Conservation (phyloP, 1,139 yeast species). For the Lodderomyces parapsilosis region DNA sequence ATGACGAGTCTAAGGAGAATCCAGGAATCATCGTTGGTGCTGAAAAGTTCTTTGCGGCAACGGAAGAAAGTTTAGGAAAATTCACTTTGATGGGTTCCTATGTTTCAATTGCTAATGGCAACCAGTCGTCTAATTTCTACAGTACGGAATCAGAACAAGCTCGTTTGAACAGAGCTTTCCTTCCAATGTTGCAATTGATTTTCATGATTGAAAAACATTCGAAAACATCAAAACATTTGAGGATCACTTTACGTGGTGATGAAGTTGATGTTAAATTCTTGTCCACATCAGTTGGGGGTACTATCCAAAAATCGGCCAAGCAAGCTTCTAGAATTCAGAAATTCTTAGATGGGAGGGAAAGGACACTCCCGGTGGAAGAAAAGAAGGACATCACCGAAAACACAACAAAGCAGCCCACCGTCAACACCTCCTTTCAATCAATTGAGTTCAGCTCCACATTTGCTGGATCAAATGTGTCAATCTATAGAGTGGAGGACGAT, state of each 20-base stretch:
- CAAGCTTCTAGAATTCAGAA: slow-evolving; percentile 46
- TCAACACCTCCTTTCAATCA: slow-evolving; percentile 33
- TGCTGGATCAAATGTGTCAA: slow-evolving; percentile 68
- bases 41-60: slow-evolving; percentile 62
- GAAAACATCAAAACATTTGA: slow-evolving; percentile 33
- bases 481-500: slow-evolving; percentile 46
- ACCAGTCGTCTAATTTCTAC: slow-evolving; percentile 49
- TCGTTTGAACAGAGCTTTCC: slow-evolving; percentile 58
- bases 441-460: slow-evolving; percentile 55
- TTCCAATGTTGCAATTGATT: slow-evolving; percentile 64
- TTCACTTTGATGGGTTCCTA: slow-evolving; percentile 64
- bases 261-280: slow-evolving; percentile 63
- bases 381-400: slow-evolving; percentile 5
- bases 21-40: slow-evolving; percentile 80
- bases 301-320: slow-evolving; percentile 45
- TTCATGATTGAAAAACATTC: slow-evolving; percentile 42
- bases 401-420: background rate
- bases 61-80: slow-evolving; percentile 63
- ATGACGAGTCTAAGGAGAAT: slow-evolving; percentile 38
- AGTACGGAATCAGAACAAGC: slow-evolving; percentile 46
- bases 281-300: slow-evolving; percentile 44
- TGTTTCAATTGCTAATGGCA: slow-evolving; percentile 65
- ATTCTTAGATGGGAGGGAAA: slow-evolving; percentile 25
- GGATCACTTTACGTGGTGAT: slow-evolving; percentile 57
- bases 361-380: background rate